phyloP scores from a whole-genome alignment of 1,284 basidiomycete species.

The Trametes hirsuta region DNA sequence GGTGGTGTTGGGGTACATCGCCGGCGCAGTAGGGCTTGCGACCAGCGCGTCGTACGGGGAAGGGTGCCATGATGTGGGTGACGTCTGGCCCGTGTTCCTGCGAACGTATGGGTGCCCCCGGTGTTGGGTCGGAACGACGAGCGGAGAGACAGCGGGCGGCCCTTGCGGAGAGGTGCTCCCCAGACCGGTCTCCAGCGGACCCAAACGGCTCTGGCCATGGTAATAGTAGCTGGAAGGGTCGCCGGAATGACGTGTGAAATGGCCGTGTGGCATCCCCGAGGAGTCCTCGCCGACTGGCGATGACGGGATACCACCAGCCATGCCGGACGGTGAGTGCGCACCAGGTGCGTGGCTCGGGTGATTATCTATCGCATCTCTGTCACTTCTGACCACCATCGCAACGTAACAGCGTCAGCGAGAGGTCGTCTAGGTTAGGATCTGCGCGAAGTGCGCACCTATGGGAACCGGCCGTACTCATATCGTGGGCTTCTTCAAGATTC shows the following conservation, averaged over 20 bases:
- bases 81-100: conserved; percentile 13
- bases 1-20: conserved; percentile 23
- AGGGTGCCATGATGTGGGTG: conserved; percentile 25
- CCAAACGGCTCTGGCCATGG: conserved; percentile 21
- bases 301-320: conserved; percentile 20
- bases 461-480: conserved; percentile 50
- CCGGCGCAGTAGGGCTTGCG: conserved; percentile 15
- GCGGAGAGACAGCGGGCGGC: conserved; percentile 13
- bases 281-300: conserved; percentile 29
- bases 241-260: conserved; percentile 27
- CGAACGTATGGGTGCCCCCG: conserved; percentile 22
- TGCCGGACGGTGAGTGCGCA: conserved; percentile 18
- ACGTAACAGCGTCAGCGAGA: conserved; percentile 22
- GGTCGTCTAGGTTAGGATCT: conserved; percentile 21
- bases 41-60: conserved; percentile 22
- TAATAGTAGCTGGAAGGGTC: conserved; percentile 26
- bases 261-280: conserved; percentile 28
- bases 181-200: conserved; percentile 22
- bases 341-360: conserved; percentile 26
- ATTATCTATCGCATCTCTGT: conserved; percentile 32
- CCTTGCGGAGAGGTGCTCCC: conserved; percentile 14
- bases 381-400: conserved; percentile 26
- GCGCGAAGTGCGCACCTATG: conserved; percentile 51
- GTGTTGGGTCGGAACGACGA: conserved; percentile 18
- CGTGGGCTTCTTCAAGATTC: conserved; percentile 64